Conservation (phyloP, 2,329 filamentous ascomycete genomes). For the Aspergillus sp. region DNA sequence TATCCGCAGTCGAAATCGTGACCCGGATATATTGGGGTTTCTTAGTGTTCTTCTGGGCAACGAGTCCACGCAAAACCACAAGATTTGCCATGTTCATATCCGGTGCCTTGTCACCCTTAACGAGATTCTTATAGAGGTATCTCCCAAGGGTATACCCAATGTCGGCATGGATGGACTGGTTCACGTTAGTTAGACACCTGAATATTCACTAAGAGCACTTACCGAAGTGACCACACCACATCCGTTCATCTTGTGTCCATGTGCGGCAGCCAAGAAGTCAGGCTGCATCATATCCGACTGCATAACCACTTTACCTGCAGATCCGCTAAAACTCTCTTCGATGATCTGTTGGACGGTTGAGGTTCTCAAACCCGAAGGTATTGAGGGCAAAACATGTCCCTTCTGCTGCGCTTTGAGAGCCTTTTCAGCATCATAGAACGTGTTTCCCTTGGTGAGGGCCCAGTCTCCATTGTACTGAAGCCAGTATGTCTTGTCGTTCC, state of each 20-base stretch:
- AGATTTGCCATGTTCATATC: constrained; percentile 43
- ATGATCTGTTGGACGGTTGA: constrained; percentile 29
- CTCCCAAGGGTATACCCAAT: constrained; percentile 27
- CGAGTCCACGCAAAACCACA: constrained; percentile 55
- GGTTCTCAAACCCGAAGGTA: constrained; percentile 1
- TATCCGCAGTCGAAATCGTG: constrained; percentile 1
- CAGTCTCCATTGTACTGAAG: constrained; percentile 71
- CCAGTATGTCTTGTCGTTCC: constrained; percentile 73
- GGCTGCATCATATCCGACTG: constrained; percentile 44
- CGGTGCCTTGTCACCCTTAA: constrained; percentile 15
- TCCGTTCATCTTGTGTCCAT: constrained; percentile 48
- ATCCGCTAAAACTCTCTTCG: constrained; percentile 32
- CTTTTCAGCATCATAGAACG: constrained; percentile 4
- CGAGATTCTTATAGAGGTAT: constrained; percentile 20
- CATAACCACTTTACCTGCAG: constrained; percentile 33
- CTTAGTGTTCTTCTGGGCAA: constrained; percentile 37
- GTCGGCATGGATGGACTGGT: constrained; percentile 26
- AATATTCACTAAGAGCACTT: too few relatives aligned
- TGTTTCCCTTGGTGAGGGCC: constrained; percentile 67
- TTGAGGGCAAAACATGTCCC: not conserved
- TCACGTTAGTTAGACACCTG: not conserved
- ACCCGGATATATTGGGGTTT: constrained; percentile 11
- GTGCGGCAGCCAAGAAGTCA: constrained; percentile 38
- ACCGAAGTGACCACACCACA: constrained; percentile 47
- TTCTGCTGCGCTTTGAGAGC: not conserved